Conservation (phyloP, 805 yeast species). For the Clavispora carvajalis region DNA sequence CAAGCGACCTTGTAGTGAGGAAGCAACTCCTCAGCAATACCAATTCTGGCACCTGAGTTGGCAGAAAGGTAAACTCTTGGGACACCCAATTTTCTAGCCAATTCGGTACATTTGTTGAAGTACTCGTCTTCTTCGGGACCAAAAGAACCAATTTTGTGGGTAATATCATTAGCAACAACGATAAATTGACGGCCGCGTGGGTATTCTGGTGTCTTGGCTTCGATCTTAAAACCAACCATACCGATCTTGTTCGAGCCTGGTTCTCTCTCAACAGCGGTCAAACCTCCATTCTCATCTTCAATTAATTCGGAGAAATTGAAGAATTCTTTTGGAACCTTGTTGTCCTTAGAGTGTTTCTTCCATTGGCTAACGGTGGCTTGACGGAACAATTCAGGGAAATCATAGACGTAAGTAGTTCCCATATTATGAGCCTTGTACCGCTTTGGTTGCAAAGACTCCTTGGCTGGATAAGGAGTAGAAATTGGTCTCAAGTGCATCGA, state of each 20-base stretch:
- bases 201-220: conserved; percentile 92
- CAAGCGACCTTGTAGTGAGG: conserved; percentile 89
- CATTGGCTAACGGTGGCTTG: conserved; percentile 85
- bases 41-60: conserved; percentile 98
- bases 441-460: conserved; percentile 97
- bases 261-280: conserved; percentile 88
- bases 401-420: conserved; percentile 98
- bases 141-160: conserved; percentile 96
- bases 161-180: conserved; percentile 93
- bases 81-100: conserved; percentile 84
- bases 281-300: conserved; percentile 68
- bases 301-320: conserved; percentile 80
- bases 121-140: conserved; percentile 94
- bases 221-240: conserved; percentile 93
- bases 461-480: conserved; percentile 93
- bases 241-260: conserved; percentile 95
- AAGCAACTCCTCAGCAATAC: conserved; percentile 93
- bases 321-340: conserved; percentile 68
- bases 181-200: conserved; percentile 94
- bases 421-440: conserved; percentile 96
- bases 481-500: conserved; percentile 96
- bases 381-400: conserved; percentile 97
- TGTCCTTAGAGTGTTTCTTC: conserved; percentile 57
- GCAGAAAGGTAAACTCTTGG: conserved; percentile 96
- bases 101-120: conserved; percentile 88